Percentiles rank a stretch among this genome's conserved stretches.
These are phyloP conservation scores for Berberis thunbergii DNA, from an alignment of 164 flowering plant genomes.

Conservation along the genomic window DNA sequence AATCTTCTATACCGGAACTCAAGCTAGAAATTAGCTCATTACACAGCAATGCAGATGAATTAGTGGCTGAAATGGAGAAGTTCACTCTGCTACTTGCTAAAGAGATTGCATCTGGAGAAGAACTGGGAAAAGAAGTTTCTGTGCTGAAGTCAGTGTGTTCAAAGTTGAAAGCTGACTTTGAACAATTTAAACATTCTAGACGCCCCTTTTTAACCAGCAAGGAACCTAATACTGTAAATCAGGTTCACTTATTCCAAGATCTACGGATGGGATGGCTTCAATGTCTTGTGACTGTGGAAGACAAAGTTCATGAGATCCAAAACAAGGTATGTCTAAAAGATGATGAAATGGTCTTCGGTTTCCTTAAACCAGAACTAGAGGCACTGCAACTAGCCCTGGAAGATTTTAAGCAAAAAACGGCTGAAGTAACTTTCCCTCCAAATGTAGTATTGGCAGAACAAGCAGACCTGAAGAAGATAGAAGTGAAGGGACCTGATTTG, in stretches of 20 bases:
- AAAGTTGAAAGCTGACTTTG: conserved; percentile 52
- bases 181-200: conserved; percentile 28
- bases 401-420: conserved; percentile 35
- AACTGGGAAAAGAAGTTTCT: conserved; percentile 55
- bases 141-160: conserved; percentile 58
- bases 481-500: conserved; percentile 13
- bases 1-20: conserved; percentile 62
- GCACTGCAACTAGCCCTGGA: conserved; percentile 33
- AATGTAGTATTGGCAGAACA: conserved; percentile 14
- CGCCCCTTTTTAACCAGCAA: conserved; percentile 10
- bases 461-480: conserved; percentile 9
- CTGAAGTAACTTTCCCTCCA: conserved; percentile 11
- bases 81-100: conserved; percentile 41
- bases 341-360: conserved; percentile 35
- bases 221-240: conserved; percentile 14
- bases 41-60: conserved; percentile 58
- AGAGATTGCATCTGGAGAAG: conserved; percentile 70
- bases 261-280: conserved; percentile 33
- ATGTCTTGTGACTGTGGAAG: conserved; percentile 49
- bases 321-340: conserved; percentile 34
- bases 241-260: conserved; percentile 19
- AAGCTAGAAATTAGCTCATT: conserved; percentile 60
- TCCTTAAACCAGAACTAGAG: conserved; percentile 46
- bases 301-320: conserved; percentile 45
- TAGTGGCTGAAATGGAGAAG: conserved; percentile 55